phyloP scores from a whole-genome alignment of 306 rosid species.

The Trifolium pratense region DNA sequence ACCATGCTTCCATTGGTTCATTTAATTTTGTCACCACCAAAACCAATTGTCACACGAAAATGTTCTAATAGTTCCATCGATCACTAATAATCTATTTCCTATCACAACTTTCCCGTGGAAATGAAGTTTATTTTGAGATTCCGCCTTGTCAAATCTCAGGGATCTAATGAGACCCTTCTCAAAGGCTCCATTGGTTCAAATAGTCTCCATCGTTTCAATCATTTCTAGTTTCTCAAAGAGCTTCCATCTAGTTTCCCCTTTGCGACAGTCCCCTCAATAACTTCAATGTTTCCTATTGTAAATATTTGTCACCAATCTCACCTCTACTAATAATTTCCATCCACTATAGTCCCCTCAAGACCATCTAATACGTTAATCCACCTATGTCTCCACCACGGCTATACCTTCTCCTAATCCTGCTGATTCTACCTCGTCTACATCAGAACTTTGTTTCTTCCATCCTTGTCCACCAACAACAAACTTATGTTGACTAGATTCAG shows the following conservation, averaged over 20 bases:
- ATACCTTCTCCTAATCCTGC: not conserved
- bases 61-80: not conserved
- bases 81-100: not conserved
- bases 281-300: not conserved
- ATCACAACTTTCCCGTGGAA: not conserved
- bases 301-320: not conserved
- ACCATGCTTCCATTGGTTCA: not conserved
- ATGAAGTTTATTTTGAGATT: not conserved
- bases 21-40: not conserved
- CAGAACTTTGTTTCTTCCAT: not conserved
- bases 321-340: not conserved
- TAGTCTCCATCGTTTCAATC: not conserved
- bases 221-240: not conserved
- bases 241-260: not conserved
- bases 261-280: not conserved
- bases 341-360: no score
- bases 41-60: not conserved
- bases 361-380: not conserved
- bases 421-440: not conserved
- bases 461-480: not conserved
- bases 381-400: not conserved
- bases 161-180: not conserved
- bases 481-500: not conserved
- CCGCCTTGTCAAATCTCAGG: not conserved
- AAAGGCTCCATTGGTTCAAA: not conserved